Base-by-base conservation (phyloP, 2,329 filamentous ascomycete species). In the Pleurostoma richardsiae region DNA sequence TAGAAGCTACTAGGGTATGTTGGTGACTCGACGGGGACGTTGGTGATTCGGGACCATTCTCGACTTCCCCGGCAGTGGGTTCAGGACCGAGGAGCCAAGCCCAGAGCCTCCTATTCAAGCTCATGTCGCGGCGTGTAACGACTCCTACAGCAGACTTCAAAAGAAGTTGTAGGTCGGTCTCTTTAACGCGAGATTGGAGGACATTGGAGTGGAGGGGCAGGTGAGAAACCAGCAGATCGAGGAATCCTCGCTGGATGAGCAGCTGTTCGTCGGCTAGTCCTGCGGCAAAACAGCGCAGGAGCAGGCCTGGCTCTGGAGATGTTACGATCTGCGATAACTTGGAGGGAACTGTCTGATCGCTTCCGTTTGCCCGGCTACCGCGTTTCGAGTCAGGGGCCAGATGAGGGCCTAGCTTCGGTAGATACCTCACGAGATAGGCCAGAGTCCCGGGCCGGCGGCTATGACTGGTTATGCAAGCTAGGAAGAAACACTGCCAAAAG, bases 401-500 rank as follows among this genome's bases (percentile, higher is more conserved):
- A 4, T 66, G 45, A 6, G 71, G 65, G 5, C 79, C 82, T 46
- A 95, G 72, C 55, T 79, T 85, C 26, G 95, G 94, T 30, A 99
- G 71, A 57, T 82, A 83, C 48, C 90, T 85, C 42, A 82, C 76
- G 39, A 99, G 73, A 64, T 95, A 99, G 30, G 91, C 90, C 49
- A 99, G 73, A 38, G 90, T 90, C 29, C 94, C 94, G 53, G 88
- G 83, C 46, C 94, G 83, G 50, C 92, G 80, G 50, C 85, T 90
- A 39, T 89, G 80, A 58, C 91, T 92, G 1, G 94, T 96, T 50
- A 99, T 94, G 19, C 89, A 86, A 7, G 92, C 90, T 19, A 99
- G 72, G 59, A 99, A 97, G 61, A 99, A 86, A 63, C 90, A 96
- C 69, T 99, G 94, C 94, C 94, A 99, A 64, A 97, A 99, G 65